Evolutionary conservation across 305 asterid species (phyloP).

Genomic region (Salvia sclarea): DNA sequence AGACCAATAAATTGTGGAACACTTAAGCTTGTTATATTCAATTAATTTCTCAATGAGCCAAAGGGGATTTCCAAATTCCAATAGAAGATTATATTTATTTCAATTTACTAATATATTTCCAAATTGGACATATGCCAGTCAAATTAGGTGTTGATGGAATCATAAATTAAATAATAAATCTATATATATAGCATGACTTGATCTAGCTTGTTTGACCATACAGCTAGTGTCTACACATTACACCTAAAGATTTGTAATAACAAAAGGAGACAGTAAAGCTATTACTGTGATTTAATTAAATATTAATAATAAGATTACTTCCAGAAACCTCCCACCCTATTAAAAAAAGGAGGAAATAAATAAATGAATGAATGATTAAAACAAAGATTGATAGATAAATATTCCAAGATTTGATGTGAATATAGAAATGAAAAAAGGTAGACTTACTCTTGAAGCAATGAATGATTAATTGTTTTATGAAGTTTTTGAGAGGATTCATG

Average conservation of each 20-base stretch:
- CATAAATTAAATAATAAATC: not conserved
- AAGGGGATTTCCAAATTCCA: not conserved
- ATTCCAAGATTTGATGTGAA: not conserved
- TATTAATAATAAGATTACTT: not conserved
- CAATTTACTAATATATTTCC: not conserved
- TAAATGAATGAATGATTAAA: not conserved
- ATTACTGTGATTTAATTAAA: not conserved
- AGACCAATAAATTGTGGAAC: not conserved
- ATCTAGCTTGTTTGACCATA: conserved; percentile 18
- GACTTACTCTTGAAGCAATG: conserved; percentile 29
- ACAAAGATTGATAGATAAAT: not conserved
- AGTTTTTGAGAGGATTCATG: conserved; percentile 21
- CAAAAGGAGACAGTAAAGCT: conserved; percentile 27
- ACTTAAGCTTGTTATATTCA: not conserved
- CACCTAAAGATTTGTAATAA: conserved; percentile 25
- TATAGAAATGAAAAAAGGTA: not conserved
- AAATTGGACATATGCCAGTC: too few species aligned
- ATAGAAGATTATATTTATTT: not conserved
- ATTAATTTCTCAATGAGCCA: not conserved
- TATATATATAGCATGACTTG: not conserved
- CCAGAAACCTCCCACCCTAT: conserved; percentile 25
- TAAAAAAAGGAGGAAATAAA: not conserved
- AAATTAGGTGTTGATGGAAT: not conserved
- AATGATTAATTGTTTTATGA: conserved; percentile 5
- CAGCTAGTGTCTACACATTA: conserved; percentile 25